These are phyloP conservation scores for Suillus americanus DNA, from an alignment of 768 basidiomycete genomes.

Conservation along the genomic window DNA sequence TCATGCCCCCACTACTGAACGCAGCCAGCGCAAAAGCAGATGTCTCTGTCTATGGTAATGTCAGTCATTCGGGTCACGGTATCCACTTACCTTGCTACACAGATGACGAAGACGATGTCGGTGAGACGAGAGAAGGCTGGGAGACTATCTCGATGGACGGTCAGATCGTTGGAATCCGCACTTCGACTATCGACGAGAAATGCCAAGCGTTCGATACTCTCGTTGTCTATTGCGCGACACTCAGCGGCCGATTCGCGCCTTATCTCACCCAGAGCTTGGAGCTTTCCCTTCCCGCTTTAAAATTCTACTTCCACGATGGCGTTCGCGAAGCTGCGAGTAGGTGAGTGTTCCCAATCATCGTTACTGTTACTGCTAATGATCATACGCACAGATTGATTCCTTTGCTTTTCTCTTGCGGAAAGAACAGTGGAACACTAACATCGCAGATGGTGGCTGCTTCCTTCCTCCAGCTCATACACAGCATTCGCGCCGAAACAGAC, in stretches of 20 bases:
- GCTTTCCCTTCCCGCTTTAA: slow-evolving; percentile 65
- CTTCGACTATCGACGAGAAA: slow-evolving; percentile 82
- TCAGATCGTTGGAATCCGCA: slow-evolving; percentile 73
- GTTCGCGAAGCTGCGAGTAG: slow-evolving; percentile 76
- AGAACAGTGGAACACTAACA: slow-evolving; percentile 62
- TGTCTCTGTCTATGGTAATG: slow-evolving; percentile 66
- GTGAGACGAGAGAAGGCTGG: slow-evolving; percentile 70
- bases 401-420: slow-evolving; percentile 66
- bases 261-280: slow-evolving; percentile 73
- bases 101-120: slow-evolving; percentile 57
- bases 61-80: not conserved
- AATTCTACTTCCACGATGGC: slow-evolving; percentile 84
- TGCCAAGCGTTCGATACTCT: slow-evolving; percentile 88
- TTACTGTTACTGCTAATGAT: not conserved
- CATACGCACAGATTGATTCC: slow-evolving; percentile 58
- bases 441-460: slow-evolving; percentile 68
- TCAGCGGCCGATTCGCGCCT: slow-evolving; percentile 65
- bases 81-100: slow-evolving; percentile 3
- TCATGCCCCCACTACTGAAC: slow-evolving; percentile 76
- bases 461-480: slow-evolving; percentile 62
- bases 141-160: slow-evolving; percentile 79
- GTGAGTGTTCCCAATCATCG: slow-evolving; percentile 39
- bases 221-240: slow-evolving; percentile 73
- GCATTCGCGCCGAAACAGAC: slow-evolving; percentile 68
- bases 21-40: slow-evolving; percentile 82